Evolutionary conservation across 805 yeast genomes (phyloP).

Genomic region (Suhomyces sp.): DNA sequence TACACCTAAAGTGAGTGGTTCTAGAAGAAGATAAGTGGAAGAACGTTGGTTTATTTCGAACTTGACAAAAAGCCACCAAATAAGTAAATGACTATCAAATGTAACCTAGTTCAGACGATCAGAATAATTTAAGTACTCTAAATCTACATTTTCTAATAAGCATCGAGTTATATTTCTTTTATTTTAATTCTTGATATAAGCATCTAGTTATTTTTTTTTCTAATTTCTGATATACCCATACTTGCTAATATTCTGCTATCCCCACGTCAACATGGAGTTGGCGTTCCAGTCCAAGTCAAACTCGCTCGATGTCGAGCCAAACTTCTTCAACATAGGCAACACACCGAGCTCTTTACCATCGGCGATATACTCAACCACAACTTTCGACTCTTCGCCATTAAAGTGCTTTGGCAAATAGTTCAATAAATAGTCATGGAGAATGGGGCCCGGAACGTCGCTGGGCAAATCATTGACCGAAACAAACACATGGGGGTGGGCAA

Average conservation of each 20-base stretch:
- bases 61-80: no score
- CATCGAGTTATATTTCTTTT: no score
- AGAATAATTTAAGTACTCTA: no score
- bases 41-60: no score
- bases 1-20: no score
- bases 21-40: no score
- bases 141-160: no score
- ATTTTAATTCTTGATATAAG: no score
- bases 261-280: slow-evolving; percentile 30
- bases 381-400: slow-evolving; percentile 9
- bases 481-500: slow-evolving; percentile 13
- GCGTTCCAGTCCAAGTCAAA: slow-evolving; percentile 39
- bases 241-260: background rate
- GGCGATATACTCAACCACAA: slow-evolving; percentile 20
- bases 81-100: no score
- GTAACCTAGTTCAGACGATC: no score
- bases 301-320: slow-evolving; percentile 22
- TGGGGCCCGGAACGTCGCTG: slow-evolving; percentile 29
- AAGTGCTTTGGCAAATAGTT: slow-evolving; percentile 25
- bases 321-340: slow-evolving; percentile 36
- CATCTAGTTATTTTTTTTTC: no score
- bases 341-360: slow-evolving; percentile 17
- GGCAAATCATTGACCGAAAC: slow-evolving; percentile 35
- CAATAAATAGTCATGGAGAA: slow-evolving; percentile 35
- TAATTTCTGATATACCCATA: no score